These are phyloP conservation scores for Penicillium sumatraense DNA, from an alignment of 2,329 filamentous ascomycete species.

Conservation along the genomic window DNA sequence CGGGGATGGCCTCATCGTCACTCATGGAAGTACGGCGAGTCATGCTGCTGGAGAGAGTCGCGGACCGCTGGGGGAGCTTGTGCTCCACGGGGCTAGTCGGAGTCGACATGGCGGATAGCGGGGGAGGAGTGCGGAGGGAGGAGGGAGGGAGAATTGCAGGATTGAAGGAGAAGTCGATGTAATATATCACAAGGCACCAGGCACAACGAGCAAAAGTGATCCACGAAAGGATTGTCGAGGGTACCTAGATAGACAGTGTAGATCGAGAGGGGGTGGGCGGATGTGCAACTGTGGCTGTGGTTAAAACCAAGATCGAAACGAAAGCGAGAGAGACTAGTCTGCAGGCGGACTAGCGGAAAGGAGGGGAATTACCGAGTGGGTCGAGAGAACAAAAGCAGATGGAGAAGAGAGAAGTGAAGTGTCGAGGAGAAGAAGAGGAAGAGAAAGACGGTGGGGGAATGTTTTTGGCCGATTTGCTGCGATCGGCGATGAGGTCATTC, in stretches of 20 bases:
- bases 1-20: constrained; percentile 47
- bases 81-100: constrained; percentile 33
- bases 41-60: constrained; percentile 35
- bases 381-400: too few relatives aligned
- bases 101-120: constrained; percentile 30
- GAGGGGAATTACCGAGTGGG: too few relatives aligned
- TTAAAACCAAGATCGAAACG: constrained; percentile 7
- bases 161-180: neutral
- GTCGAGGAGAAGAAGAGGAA: neutral
- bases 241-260: neutral
- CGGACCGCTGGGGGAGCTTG: constrained; percentile 40
- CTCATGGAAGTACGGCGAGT: constrained; percentile 41
- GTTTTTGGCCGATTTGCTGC: neutral
- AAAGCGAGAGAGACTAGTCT: constrained; percentile 20
- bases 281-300: constrained; percentile 14
- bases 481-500: neutral
- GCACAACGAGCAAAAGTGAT: neutral
- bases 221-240: neutral
- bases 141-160: too few relatives aligned
- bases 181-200: neutral
- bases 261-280: constrained; percentile 5
- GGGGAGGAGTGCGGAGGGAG: neutral
- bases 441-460: constrained; percentile 7
- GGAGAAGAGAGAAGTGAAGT: neutral
- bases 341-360: constrained; percentile 13